A percentile compares a stretch with the other conserved stretches of the same genome.
phyloP scores from a whole-genome alignment of 441 rosid species.

The Sinapis alba region DNA sequence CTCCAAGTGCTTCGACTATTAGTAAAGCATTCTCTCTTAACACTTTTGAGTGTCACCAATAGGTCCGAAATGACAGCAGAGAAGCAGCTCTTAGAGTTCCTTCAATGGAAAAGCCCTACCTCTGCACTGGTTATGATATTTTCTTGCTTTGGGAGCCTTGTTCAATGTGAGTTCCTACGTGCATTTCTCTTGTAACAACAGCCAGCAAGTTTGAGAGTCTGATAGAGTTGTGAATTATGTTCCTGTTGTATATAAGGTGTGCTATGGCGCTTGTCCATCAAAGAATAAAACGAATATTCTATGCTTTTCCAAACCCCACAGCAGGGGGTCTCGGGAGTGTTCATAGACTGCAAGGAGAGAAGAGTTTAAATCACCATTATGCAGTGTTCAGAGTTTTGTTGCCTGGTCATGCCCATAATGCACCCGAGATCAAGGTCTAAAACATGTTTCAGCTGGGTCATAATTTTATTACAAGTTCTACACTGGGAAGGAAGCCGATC shows the following conservation, averaged over 20 bases:
- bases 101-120: constrained; percentile 57
- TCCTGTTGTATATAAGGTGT: constrained; percentile 55
- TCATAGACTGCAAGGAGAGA: constrained; percentile 86
- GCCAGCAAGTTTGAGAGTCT: neutral
- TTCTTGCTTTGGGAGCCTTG: constrained; percentile 40
- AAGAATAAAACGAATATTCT: constrained; percentile 82
- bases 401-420: constrained; percentile 41
- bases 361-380: constrained; percentile 91
- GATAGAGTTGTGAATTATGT: constrained; percentile 10
- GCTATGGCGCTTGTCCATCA: constrained; percentile 99
- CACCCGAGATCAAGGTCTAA: neutral
- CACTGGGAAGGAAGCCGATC: neutral
- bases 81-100: constrained; percentile 37
- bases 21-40: constrained; percentile 27
- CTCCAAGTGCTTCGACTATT: constrained; percentile 9
- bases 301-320: constrained; percentile 64
- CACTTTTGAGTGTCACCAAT: constrained; percentile 9
- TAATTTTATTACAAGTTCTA: neutral
- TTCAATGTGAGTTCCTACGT: constrained; percentile 32
- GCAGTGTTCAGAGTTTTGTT: constrained; percentile 81
- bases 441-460: neutral
- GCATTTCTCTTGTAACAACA: neutral
- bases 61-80: constrained; percentile 48
- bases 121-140: constrained; percentile 79
- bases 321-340: constrained; percentile 79